Evolutionary conservation across 495 filamentous ascomycete species (phyloP), one percentile per base, ranked within the genome.

Genomic region (Thozetella sp.): DNA sequence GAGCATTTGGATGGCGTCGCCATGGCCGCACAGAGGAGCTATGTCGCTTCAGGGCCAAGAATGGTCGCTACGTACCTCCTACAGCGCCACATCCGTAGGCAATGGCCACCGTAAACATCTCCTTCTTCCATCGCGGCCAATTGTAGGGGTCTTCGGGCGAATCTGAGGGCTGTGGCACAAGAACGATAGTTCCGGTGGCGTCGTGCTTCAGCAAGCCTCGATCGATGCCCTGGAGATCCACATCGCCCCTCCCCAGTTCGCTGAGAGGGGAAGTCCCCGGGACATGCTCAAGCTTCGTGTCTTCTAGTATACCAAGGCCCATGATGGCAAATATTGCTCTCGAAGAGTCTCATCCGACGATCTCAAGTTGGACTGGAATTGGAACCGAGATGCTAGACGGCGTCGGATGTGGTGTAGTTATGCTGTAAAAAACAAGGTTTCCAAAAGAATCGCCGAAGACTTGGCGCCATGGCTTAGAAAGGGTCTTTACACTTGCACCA

Each of bases 251-350:
- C 19, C 60, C 60, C 13, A 66, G 50, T 46, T 69, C 56, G n/a
- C 63, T 63, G 10, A 72, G 57, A 1, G 65, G 67, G n/a, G 69
- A 65, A 17, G 67, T 73, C 85, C 88, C 88, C 22, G 88, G 87
- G 26, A 90, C 85, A 65, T 84, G 78, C 54, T 80, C 75, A 6
- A 80, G 72, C 55, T 79, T 76, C 25, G 59, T 74, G 63, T 87
- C 81, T 61, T 89, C 80, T 26, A 90, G 68, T 26, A 91, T 79
- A 13, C 88, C 87, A 54, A 91, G 79, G 19, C 82, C 83, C 87
- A 91, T 91, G 6, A 15, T 37, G 30, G 30, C n/a, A n/a, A n/a
- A n/a, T n/a, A n/a, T n/a, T n/a, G n/a, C n/a, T n/a, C n/a, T n/a
- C n/a, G n/a, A n/a, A n/a, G n/a, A n/a, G n/a, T n/a, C n/a, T n/a